phyloP scores from a whole-genome alignment of 371 early-diverging fungal species.

The Mucor sp. region DNA sequence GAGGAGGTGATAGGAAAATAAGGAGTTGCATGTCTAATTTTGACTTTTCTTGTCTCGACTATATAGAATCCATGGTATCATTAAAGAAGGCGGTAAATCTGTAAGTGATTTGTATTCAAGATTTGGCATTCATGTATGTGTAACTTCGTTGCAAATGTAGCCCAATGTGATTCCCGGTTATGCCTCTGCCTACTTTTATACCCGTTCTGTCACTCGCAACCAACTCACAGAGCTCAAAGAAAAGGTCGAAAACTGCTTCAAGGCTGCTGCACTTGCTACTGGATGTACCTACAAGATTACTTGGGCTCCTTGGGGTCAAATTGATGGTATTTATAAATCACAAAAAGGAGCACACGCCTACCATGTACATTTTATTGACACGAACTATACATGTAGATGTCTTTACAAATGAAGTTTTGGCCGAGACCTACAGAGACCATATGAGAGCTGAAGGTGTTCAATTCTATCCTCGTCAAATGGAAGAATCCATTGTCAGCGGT shows the following conservation, averaged over 20 bases:
- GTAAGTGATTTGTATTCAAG: slow-evolving; percentile 43
- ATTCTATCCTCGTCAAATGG: slow-evolving; percentile 35
- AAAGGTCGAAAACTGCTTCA: slow-evolving; percentile 58
- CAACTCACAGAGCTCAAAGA: slow-evolving; percentile 52
- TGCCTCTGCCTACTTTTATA: slow-evolving; percentile 53
- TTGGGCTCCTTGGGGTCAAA: slow-evolving; percentile 42
- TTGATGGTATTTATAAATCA: slow-evolving; percentile 27
- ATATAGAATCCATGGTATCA: slow-evolving; percentile 73
- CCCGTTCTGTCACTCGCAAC: slow-evolving; percentile 53
- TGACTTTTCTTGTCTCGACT: neutral
- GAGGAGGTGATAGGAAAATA: neutral
- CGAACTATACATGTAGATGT: slow-evolving; percentile 34
- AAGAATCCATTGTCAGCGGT: slow-evolving; percentile 44
- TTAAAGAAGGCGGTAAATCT: slow-evolving; percentile 67
- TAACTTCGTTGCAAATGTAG: neutral
- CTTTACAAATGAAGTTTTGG: slow-evolving; percentile 59
- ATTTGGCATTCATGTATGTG: neutral
- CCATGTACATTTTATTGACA: neutral
- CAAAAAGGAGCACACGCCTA: neutral
- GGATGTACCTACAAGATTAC: slow-evolving; percentile 65
- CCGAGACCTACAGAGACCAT: slow-evolving; percentile 53
- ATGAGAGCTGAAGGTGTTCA: slow-evolving; percentile 49
- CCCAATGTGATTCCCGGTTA: slow-evolving; percentile 63
- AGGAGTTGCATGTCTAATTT: neutral
- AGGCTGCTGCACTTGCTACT: slow-evolving; percentile 66